These are phyloP conservation scores for Suillus variegatus DNA, from an alignment of 768 basidiomycete genomes.

Conservation along the genomic window DNA sequence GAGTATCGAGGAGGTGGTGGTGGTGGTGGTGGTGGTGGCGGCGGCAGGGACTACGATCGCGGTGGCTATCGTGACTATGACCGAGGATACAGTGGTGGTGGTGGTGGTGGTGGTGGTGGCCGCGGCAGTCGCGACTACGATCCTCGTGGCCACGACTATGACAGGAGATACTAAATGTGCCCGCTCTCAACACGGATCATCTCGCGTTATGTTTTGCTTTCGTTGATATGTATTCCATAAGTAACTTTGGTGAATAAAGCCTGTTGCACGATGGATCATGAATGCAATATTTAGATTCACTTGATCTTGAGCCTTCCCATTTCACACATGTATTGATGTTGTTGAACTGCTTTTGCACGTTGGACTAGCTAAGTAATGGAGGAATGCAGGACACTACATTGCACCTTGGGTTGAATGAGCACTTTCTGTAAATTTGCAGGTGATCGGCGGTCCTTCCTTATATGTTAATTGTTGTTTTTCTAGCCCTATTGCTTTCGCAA, in stretches of 20 bases:
- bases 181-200: conserved; percentile 23
- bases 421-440: no score
- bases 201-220: conserved; percentile 4
- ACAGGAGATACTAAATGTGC: conserved; percentile 28
- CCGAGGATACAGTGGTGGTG: conserved; percentile 48
- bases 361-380: not conserved
- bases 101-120: conserved; percentile 36
- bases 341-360: not conserved
- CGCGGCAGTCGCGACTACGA: conserved; percentile 44
- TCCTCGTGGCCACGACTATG: conserved; percentile 33
- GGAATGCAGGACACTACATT: no score
- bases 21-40: conserved; percentile 32
- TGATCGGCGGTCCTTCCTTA: no score
- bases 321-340: not conserved
- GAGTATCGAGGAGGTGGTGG: conserved; percentile 47
- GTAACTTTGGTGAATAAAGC: conserved; percentile 6
- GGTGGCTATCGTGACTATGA: conserved; percentile 26
- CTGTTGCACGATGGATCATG: not conserved
- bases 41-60: conserved; percentile 30
- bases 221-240: conserved; percentile 6
- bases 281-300: not conserved
- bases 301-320: not conserved
- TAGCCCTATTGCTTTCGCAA: no score
- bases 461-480: no score
- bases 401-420: not conserved